A percentile compares a stretch with the other conserved stretches of the same genome.
Conservation (phyloP, 2,329 filamentous ascomycete genomes). For the Cryphonectria radicalis region DNA sequence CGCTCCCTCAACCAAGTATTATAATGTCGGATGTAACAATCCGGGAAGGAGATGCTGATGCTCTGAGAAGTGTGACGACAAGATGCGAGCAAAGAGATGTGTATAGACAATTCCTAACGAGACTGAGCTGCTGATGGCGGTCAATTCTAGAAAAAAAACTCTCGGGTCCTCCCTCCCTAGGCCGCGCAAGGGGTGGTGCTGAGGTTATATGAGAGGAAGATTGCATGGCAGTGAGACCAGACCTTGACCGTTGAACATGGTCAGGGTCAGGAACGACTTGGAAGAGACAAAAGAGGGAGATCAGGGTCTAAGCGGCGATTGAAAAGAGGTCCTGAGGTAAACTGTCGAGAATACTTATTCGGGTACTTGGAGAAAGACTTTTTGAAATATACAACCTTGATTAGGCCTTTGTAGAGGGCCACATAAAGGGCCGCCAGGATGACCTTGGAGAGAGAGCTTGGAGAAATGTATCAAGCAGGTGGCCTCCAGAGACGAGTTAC, state of each 20-base stretch:
- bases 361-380: background rate
- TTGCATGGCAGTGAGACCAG: background rate
- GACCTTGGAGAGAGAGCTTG: background rate
- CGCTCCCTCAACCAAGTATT: background rate
- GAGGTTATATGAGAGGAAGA: background rate
- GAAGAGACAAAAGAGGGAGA: background rate
- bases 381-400: background rate
- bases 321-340: background rate
- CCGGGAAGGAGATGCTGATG: background rate
- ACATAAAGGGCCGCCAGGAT: background rate
- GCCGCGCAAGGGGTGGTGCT: background rate
- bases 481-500: background rate
- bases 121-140: background rate
- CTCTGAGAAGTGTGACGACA: background rate
- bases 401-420: background rate
- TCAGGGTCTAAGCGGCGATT: background rate
- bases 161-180: background rate
- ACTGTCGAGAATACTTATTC: background rate
- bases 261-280: background rate
- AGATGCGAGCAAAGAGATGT: background rate
- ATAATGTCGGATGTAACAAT: background rate
- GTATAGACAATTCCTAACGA: background rate
- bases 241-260: constrained; percentile 1
- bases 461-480: background rate
- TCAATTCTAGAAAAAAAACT: no score